A percentile compares a stretch with the other conserved stretches of the same genome.
phyloP scores from a whole-genome alignment of 1,284 basidiomycete genomes.

The Papiliotrema flavescens region DNA sequence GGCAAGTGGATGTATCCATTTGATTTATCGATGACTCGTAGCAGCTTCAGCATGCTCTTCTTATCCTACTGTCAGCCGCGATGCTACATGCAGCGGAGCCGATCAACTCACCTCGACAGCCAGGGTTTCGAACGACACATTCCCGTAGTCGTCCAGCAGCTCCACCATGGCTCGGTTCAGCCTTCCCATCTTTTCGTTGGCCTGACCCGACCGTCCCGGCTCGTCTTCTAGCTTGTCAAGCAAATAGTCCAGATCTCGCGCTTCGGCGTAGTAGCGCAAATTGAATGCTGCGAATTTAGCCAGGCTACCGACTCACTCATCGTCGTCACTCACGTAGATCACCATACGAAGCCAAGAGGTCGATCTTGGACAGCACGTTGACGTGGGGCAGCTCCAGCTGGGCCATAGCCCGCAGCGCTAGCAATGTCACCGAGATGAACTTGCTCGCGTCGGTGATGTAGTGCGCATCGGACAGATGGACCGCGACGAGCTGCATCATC shows the following conservation, averaged over 20 bases:
- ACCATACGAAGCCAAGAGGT: conserved; percentile 80
- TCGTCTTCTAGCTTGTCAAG: conserved; percentile 64
- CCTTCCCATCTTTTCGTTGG: conserved; percentile 65
- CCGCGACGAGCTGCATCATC: conserved; percentile 71
- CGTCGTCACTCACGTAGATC: conserved; percentile 69
- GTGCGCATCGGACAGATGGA: conserved; percentile 94
- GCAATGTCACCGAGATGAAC: conserved; percentile 87
- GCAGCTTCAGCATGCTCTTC: conserved; percentile 82
- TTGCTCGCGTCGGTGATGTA: conserved; percentile 95
- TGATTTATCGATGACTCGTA: conserved; percentile 76
- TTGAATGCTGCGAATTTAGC: conserved; percentile 72
- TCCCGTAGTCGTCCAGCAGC: conserved; percentile 87
- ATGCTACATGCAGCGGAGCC: no score
- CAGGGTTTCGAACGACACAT: conserved; percentile 95
- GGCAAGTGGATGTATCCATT: conserved; percentile 84
- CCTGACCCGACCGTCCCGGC: conserved; percentile 51
- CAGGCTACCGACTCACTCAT: no score
- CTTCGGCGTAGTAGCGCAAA: conserved; percentile 96
- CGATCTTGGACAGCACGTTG: conserved; percentile 95
- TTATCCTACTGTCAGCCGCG: conserved; percentile 68
- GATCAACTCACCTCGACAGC: conserved; percentile 72
- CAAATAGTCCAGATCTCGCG: conserved; percentile 89
- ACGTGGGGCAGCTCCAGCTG: conserved; percentile 95
- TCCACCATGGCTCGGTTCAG: conserved; percentile 88
- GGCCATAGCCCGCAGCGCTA: conserved; percentile 94